Percentiles rank a stretch among this genome's conserved stretches.
These are phyloP conservation scores for Bipolaris zeicola DNA, from an alignment of 2,329 filamentous ascomycete genomes.

Conservation along the genomic window DNA sequence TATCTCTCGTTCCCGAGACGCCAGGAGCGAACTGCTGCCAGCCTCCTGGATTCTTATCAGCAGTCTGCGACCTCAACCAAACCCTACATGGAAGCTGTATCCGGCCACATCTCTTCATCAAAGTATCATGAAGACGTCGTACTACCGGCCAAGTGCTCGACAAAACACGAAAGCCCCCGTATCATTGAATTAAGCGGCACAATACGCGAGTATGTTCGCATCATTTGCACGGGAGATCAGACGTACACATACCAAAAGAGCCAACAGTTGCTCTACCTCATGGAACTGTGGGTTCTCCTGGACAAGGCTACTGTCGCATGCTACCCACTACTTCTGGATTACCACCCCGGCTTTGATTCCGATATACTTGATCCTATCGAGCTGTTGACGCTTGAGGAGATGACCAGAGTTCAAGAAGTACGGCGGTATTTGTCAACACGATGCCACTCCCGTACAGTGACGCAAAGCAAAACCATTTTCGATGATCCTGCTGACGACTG, in stretches of 20 bases:
- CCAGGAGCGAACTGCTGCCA: constrained; percentile 3
- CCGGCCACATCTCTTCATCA: constrained; percentile 19
- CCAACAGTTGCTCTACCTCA: constrained; percentile 57
- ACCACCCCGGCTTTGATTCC: constrained; percentile 58
- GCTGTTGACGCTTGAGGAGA: constrained; percentile 53
- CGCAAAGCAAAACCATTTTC: constrained; percentile 54
- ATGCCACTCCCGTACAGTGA: constrained; percentile 17
- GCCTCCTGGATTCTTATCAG: constrained; percentile 25
- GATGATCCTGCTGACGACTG: constrained; percentile 50
- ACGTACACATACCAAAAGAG: constrained; percentile 57
- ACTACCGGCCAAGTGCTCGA: constrained; percentile 37
- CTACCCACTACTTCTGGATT: constrained; percentile 58
- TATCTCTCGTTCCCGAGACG: neutral
- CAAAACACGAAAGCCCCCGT: neutral
- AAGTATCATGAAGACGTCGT: constrained; percentile 24
- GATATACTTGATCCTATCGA: constrained; percentile 62
- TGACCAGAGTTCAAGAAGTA: constrained; percentile 58
- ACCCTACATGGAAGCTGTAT: constrained; percentile 18
- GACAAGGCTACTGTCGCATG: constrained; percentile 54
- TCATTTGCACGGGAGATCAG: constrained; percentile 28
- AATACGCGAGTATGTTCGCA: constrained; percentile 15
- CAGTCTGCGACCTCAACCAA: constrained; percentile 15
- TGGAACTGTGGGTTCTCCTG: constrained; percentile 64
- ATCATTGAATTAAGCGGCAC: constrained; percentile 51
- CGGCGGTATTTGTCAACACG: constrained; percentile 58